Percentiles rank a stretch among this genome's conserved stretches.
Conservation (phyloP, 306 rosid species). For the Potentilla sterilis region DNA sequence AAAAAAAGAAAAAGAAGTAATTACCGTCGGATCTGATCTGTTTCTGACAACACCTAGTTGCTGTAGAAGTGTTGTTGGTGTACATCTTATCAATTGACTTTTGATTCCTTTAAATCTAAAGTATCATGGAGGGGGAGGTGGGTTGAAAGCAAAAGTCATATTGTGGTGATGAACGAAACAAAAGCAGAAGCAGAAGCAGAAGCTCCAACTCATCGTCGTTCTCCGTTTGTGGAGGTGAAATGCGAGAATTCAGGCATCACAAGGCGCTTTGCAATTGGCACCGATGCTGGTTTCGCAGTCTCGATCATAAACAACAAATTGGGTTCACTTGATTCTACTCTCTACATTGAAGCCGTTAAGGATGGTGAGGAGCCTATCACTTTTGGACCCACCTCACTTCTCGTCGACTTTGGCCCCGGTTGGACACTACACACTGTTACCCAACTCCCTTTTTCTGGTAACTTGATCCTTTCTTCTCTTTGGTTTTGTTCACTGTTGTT, state of each 20-base stretch:
- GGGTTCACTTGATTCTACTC: slow-evolving; percentile 20
- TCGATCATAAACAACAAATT: slow-evolving; percentile 52
- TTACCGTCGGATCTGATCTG: too few species aligned
- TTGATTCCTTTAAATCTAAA: too few species aligned
- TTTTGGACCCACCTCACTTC: slow-evolving; percentile 61
- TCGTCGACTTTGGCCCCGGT: slow-evolving; percentile 46
- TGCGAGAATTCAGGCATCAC: slow-evolving; percentile 59
- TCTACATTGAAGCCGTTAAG: slow-evolving; percentile 63
- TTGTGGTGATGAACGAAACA: neutral
- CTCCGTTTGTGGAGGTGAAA: slow-evolving; percentile 52
- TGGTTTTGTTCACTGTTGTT: neutral
- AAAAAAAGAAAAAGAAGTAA: too few species aligned
- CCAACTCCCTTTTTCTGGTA: slow-evolving; percentile 31
- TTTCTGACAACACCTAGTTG: too few species aligned
- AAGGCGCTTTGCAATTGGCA: slow-evolving; percentile 64
- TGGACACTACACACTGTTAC: slow-evolving; percentile 67
- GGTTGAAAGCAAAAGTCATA: too few species aligned
- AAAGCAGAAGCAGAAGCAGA: neutral
- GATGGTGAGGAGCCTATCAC: slow-evolving; percentile 67
- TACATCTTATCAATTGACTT: too few species aligned
- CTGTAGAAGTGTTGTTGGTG: too few species aligned
- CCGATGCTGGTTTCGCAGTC: slow-evolving; percentile 67
- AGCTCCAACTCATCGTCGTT: neutral
- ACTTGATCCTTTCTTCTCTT: neutral
- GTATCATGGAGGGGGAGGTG: too few species aligned